Evolutionary conservation across 306 rosid genomes (phyloP).

Genomic region (Amphicarpaea edgeworthii): DNA sequence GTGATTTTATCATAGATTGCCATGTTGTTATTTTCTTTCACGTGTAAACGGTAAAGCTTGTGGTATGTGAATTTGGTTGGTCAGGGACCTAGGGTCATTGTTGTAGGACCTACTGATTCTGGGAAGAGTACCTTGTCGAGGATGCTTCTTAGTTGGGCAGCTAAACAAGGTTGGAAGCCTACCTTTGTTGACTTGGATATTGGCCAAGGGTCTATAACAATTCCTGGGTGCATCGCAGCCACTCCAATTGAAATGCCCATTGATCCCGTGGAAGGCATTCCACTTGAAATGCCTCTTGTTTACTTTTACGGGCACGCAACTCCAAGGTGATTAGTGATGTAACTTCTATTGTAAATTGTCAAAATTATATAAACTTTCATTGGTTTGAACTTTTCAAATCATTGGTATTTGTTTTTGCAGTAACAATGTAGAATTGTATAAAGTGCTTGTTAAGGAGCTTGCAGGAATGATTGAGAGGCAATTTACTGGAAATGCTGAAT

Average conservation of each 20-base stretch:
- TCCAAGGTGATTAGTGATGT: conserved; percentile 68
- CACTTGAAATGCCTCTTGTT: conserved; percentile 95
- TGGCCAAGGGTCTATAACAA: conserved; percentile 95
- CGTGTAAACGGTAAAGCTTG: background rate
- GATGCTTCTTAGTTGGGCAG: conserved; percentile 99
- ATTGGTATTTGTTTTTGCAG: conserved; percentile 53
- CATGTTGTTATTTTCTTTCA: background rate
- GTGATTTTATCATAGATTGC: background rate
- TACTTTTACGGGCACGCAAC: conserved; percentile 87
- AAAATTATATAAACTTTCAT: background rate
- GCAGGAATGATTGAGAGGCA: conserved; percentile 85
- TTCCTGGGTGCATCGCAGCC: conserved; percentile 94
- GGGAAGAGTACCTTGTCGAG: conserved; percentile 89
- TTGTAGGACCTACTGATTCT: conserved; percentile 93
- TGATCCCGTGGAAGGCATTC: conserved; percentile 93
- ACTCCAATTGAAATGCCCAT: conserved; percentile 98
- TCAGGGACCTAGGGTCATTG: conserved; percentile 98
- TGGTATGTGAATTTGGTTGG: conserved; percentile 42
- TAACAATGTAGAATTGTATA: conserved; percentile 84
- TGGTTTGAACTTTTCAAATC: conserved; percentile 28
- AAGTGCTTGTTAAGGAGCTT: conserved; percentile 91
- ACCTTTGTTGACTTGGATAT: conserved; percentile 94
- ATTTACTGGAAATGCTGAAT: conserved; percentile 81
- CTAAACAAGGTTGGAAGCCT: conserved; percentile 95
- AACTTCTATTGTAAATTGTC: conserved; percentile 1